Percentiles rank a stretch among this genome's conserved stretches.
Conservation (phyloP, 2,329 filamentous ascomycete species). For the Allantophomopsis cytisporea region DNA sequence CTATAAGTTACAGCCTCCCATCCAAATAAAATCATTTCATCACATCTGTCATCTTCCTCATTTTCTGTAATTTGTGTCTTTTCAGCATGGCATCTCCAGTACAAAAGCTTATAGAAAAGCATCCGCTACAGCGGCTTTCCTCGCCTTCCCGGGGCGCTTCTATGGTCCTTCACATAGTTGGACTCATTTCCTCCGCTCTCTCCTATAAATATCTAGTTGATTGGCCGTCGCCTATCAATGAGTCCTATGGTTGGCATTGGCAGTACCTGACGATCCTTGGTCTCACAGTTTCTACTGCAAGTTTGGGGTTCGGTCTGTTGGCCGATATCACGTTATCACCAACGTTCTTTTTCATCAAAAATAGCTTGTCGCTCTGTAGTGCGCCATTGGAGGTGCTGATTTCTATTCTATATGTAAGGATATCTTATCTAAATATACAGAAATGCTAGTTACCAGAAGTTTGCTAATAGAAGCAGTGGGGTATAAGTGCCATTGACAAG, state of each 20-base stretch:
- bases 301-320: conserved; percentile 46
- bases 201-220: conserved; percentile 36
- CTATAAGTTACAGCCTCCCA: no score
- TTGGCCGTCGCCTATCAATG: conserved; percentile 37
- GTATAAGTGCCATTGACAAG: conserved; percentile 41
- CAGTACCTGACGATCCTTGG: conserved; percentile 67
- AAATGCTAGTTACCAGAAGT: no score
- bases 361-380: conserved; percentile 48
- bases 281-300: conserved; percentile 43
- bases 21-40: no score
- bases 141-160: conserved; percentile 54
- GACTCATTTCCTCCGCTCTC: conserved; percentile 35
- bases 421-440: no score
- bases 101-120: conserved; percentile 24
- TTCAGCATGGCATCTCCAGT: conserved; percentile 6
- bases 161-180: conserved; percentile 42
- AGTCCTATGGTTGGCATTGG: conserved; percentile 52
- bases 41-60: no score
- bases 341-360: conserved; percentile 52
- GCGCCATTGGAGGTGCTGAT: conserved; percentile 61
- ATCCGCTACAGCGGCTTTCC: conserved; percentile 51
- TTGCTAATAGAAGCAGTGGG: conserved; percentile 30
- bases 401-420: conserved; percentile 42
- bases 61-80: not conserved
- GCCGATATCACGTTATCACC: conserved; percentile 49